Conservation (phyloP, 441 rosid genomes). For the Erysimum cheiri region DNA sequence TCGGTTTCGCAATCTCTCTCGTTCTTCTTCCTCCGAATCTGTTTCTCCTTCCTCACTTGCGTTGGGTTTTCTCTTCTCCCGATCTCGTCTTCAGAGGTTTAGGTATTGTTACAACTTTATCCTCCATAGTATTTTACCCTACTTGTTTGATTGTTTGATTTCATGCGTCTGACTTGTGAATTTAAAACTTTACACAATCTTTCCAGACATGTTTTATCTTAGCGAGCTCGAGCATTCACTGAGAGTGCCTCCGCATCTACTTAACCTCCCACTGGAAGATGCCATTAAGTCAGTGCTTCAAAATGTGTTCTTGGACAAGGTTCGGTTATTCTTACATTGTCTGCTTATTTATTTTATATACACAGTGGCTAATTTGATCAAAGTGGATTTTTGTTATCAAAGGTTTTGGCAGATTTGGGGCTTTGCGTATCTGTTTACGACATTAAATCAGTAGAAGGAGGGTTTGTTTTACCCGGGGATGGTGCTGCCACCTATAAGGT, state of each 20-base stretch:
- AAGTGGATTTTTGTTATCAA: slow-evolving; percentile 19
- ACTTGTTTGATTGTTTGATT: slow-evolving; percentile 1
- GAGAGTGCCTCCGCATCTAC: slow-evolving; percentile 77
- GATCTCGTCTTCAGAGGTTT: background rate
- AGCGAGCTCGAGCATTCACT: slow-evolving; percentile 75
- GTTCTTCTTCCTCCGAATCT: background rate
- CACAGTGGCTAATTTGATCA: slow-evolving; percentile 6
- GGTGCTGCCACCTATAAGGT: slow-evolving; percentile 89
- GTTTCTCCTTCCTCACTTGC: background rate
- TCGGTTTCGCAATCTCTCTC: background rate
- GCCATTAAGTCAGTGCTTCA: slow-evolving; percentile 69
- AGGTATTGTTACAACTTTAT: background rate
- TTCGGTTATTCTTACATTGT: slow-evolving; percentile 25
- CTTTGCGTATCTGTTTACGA: slow-evolving; percentile 82
- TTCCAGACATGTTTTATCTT: slow-evolving; percentile 65
- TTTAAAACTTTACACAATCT: background rate
- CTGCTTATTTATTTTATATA: background rate
- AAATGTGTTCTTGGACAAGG: slow-evolving; percentile 78
- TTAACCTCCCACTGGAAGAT: slow-evolving; percentile 66
- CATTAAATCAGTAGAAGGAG: slow-evolving; percentile 64
- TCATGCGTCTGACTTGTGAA: slow-evolving; percentile 5
- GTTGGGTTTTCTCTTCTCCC: background rate
- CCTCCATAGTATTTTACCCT: no score
- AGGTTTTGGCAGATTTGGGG: slow-evolving; percentile 78
- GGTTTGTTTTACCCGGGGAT: slow-evolving; percentile 78